A percentile compares a stretch with the other conserved stretches of the same genome.
Evolutionary conservation across 176 grass and related monocot genomes (phyloP).

Genomic region (Eragrostis nindensis): DNA sequence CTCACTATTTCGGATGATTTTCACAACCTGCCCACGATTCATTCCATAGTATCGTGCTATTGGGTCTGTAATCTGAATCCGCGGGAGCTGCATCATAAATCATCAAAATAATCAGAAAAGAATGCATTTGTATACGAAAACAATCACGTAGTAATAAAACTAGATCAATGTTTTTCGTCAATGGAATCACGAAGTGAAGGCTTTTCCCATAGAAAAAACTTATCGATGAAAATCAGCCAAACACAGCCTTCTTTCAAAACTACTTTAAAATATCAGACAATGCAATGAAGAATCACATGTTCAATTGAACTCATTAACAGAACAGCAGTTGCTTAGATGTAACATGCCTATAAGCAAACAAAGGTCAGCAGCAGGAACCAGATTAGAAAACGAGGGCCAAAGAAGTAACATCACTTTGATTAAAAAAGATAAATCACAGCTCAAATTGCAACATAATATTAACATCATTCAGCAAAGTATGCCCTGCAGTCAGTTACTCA

Average conservation of each 20-base stretch:
- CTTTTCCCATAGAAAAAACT: background rate
- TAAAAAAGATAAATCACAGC: background rate
- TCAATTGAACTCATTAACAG: background rate
- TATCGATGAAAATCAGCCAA: background rate
- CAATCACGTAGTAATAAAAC: background rate
- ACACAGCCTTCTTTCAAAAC: background rate
- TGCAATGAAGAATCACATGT: background rate
- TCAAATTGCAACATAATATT: background rate
- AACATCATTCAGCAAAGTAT: no score
- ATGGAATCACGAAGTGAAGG: no score
- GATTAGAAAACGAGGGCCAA: background rate
- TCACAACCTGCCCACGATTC: constrained; percentile 85
- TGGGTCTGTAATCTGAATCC: constrained; percentile 76
- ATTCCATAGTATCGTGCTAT: constrained; percentile 85
- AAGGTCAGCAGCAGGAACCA: background rate
- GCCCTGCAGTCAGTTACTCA: background rate
- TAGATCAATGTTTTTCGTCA: background rate
- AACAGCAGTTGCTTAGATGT: background rate
- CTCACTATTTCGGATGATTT: constrained; percentile 68
- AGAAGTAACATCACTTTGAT: background rate
- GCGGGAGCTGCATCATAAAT: constrained; percentile 59
- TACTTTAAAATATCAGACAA: background rate
- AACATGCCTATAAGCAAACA: background rate
- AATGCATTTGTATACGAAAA: background rate
- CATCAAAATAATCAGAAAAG: constrained; percentile 18